These are phyloP conservation scores for Scedosporium aurantiacum DNA, from an alignment of 2,329 filamentous ascomycete genomes.

Conservation along the genomic window DNA sequence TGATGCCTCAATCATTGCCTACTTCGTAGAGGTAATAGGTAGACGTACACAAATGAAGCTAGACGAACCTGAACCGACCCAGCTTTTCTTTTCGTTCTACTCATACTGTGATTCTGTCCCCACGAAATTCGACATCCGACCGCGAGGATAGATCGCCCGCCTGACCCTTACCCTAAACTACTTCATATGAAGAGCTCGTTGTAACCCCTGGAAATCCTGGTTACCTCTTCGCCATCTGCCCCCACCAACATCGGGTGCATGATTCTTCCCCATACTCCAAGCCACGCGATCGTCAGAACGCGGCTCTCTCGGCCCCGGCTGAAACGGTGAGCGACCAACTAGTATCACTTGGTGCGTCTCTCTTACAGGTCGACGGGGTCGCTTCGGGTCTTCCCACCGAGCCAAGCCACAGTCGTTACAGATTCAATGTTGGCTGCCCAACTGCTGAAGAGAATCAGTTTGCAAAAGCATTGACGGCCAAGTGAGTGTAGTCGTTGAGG, in stretches of 20 bases:
- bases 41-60: not conserved
- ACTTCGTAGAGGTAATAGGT: too few relatives aligned
- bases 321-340: not conserved
- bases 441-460: not conserved
- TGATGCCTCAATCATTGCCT: not conserved
- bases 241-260: not conserved
- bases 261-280: not conserved
- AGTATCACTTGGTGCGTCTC: too few relatives aligned
- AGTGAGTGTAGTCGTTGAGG: too few relatives aligned
- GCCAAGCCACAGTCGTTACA: not conserved
- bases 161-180: not conserved
- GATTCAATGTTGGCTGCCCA: not conserved
- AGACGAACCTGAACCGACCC: not conserved
- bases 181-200: not conserved
- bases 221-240: not conserved
- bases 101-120: not conserved
- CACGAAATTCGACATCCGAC: not conserved
- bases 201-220: not conserved
- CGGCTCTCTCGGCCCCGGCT: not conserved
- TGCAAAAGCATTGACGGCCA: not conserved
- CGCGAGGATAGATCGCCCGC: not conserved
- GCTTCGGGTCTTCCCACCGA: not conserved
- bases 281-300: not conserved
- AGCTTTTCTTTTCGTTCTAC: not conserved
- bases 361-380: not conserved